Percentiles rank a stretch among this genome's conserved stretches.
phyloP scores from a whole-genome alignment of 2,329 filamentous ascomycete genomes.

The Hirsutella minnesotensis region DNA sequence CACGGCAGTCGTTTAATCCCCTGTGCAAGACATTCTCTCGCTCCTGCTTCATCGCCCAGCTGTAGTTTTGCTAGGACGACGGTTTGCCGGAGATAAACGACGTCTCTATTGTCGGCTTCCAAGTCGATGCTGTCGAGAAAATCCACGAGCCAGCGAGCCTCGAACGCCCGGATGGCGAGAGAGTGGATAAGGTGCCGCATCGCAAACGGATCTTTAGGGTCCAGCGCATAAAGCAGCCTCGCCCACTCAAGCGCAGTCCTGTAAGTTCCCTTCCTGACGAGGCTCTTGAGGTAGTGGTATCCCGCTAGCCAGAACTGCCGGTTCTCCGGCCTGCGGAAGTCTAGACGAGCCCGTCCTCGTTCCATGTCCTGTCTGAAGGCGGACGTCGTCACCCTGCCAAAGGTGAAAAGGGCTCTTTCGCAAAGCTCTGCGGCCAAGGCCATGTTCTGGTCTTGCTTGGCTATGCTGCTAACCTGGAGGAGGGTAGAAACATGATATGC shows the following conservation, averaged over 20 bases:
- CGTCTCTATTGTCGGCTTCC: constrained; percentile 26
- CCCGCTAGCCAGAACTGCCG: constrained; percentile 85
- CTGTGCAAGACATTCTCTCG: constrained; percentile 49
- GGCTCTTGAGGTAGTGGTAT: constrained; percentile 76
- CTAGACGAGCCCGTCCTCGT: constrained; percentile 66
- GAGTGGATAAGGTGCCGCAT: constrained; percentile 73
- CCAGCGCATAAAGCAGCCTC: constrained; percentile 67
- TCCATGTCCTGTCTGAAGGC: constrained; percentile 67
- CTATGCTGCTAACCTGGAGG: constrained; percentile 87
- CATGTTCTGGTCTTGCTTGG: constrained; percentile 82
- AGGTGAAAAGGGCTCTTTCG: constrained; percentile 83
- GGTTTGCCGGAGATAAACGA: constrained; percentile 64
- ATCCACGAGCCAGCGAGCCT: constrained; percentile 64
- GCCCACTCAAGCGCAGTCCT: constrained; percentile 90
- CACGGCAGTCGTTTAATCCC: constrained; percentile 71
- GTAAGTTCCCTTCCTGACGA: constrained; percentile 86
- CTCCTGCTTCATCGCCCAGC: constrained; percentile 51
- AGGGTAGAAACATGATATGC: constrained; percentile 87
- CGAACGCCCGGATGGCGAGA: constrained; percentile 68
- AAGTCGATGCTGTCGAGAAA: constrained; percentile 39
- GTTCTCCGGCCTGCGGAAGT: constrained; percentile 76
- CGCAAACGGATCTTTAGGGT: constrained; percentile 71
- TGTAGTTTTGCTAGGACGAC: constrained; percentile 66
- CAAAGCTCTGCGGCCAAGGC: constrained; percentile 76
- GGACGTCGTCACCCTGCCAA: constrained; percentile 79